Conservation (phyloP, 495 filamentous ascomycete species). For the Neurospora sublineolata region DNA sequence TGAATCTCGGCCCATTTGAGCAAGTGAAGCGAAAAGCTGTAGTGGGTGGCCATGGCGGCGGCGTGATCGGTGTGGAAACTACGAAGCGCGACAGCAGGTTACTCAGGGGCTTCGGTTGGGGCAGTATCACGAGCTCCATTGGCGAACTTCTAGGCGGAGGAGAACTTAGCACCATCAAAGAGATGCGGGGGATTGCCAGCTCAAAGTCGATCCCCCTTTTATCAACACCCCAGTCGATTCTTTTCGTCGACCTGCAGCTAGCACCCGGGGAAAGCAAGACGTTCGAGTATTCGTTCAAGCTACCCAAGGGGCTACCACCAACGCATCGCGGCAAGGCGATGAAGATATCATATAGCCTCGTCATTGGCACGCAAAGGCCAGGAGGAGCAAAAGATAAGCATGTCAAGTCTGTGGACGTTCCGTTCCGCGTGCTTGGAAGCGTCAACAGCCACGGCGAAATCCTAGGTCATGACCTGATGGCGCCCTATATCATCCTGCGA, state of each 20-base stretch:
- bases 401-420: conserved; percentile 82
- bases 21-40: conserved; percentile 92
- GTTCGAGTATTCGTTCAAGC: conserved; percentile 72
- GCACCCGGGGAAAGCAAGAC: conserved; percentile 81
- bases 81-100: conserved; percentile 68
- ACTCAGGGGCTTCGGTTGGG: conserved; percentile 78
- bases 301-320: conserved; percentile 80
- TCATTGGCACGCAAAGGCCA: conserved; percentile 84
- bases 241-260: conserved; percentile 86
- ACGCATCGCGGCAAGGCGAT: conserved; percentile 87
- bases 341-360: conserved; percentile 81
- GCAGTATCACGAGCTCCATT: conserved; percentile 76
- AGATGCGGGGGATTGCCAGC: conserved; percentile 74
- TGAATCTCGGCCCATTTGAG: conserved; percentile 84
- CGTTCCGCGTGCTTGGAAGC: conserved; percentile 87
- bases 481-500: conserved; percentile 79
- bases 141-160: conserved; percentile 73
- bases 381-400: conserved; percentile 66
- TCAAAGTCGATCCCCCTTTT: conserved; percentile 78
- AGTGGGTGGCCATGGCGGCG: conserved; percentile 73
- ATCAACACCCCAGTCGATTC: conserved; percentile 90
- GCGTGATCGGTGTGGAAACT: conserved; percentile 69
- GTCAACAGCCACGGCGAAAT: conserved; percentile 60
- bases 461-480: conserved; percentile 76
- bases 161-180: conserved; percentile 82